These are phyloP conservation scores for Colletotrichum spinosum DNA, from an alignment of 2,329 filamentous ascomycete species.

Conservation along the genomic window DNA sequence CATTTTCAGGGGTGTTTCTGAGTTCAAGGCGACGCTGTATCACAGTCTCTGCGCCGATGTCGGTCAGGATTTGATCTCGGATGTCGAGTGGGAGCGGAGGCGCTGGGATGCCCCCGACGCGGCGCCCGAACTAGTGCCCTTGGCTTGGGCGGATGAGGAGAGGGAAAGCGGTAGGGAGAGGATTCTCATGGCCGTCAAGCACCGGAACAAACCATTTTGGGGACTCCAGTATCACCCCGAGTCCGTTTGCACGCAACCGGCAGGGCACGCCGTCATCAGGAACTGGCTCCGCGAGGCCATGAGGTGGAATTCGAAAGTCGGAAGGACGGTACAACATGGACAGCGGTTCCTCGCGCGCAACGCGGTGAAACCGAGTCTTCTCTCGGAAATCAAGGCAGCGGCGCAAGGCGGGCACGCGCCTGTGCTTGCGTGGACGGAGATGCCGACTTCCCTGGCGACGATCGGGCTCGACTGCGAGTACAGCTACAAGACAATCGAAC, in stretches of 20 bases:
- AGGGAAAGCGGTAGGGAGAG: constrained; percentile 55
- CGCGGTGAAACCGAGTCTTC: constrained; percentile 48
- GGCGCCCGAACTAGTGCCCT: constrained; percentile 61
- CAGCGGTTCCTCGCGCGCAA: constrained; percentile 43
- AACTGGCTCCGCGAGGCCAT: constrained; percentile 81
- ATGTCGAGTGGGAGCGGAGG: constrained; percentile 48
- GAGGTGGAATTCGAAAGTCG: constrained; percentile 64
- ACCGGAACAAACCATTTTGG: constrained; percentile 79
- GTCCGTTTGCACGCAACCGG: constrained; percentile 82
- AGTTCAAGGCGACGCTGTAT: constrained; percentile 80
- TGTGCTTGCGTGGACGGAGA: constrained; percentile 27
- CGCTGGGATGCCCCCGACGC: constrained; percentile 53
- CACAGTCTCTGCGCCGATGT: constrained; percentile 72
- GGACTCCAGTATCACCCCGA: constrained; percentile 93
- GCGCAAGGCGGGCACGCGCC: constrained; percentile 6
- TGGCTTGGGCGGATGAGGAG: constrained; percentile 71
- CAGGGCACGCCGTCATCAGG: constrained; percentile 71
- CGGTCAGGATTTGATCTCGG: constrained; percentile 56
- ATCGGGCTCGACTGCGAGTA: constrained; percentile 49
- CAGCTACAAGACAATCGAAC: constrained; percentile 53
- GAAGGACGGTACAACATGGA: constrained; percentile 38
- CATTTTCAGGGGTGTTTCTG: constrained; percentile 72
- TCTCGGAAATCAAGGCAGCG: constrained; percentile 41
- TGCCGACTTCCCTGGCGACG: constrained; percentile 42
- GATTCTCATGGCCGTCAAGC: constrained; percentile 82